A percentile compares a stretch with the other conserved stretches of the same genome.
Evolutionary conservation across 257 asterid species (phyloP).

Genomic region (Salvia splendens): DNA sequence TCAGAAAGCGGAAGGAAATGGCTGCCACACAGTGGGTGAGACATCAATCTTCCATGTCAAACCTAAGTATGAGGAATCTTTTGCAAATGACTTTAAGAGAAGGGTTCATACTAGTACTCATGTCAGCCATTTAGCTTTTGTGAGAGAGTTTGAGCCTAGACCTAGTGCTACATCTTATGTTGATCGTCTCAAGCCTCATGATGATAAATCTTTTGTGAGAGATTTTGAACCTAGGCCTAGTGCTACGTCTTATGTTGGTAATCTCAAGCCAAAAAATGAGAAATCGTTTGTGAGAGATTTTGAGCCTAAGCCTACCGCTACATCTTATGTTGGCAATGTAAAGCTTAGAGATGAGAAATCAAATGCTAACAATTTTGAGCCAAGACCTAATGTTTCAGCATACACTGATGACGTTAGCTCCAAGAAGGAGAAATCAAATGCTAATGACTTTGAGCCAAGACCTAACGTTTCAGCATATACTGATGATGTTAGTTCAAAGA

Average conservation of each 20-base stretch:
- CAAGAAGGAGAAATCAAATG: neutral
- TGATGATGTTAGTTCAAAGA: neutral
- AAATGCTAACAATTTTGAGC: neutral
- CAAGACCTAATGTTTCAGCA: constrained; percentile 21
- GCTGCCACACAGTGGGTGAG: constrained; percentile 24
- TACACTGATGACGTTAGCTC: constrained; percentile 8
- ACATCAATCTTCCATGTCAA: neutral
- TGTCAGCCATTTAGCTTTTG: neutral
- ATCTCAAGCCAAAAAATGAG: neutral
- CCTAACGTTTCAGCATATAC: constrained; percentile 17
- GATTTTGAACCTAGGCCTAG: constrained; percentile 38
- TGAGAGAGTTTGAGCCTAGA: constrained; percentile 30
- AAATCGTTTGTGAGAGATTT: constrained; percentile 3
- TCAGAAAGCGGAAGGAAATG: neutral
- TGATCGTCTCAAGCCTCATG: neutral
- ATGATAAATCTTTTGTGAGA: neutral
- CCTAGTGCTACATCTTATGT: constrained; percentile 27
- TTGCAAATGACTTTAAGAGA: constrained; percentile 28
- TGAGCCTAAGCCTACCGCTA: constrained; percentile 26
- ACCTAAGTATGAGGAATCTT: neutral
- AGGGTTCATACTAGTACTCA: constrained; percentile 15
- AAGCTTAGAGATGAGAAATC: neutral
- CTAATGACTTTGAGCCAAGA: constrained; percentile 29
- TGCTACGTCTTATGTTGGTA: neutral
- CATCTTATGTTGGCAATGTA: neutral